Evolutionary conservation across 2,329 filamentous ascomycete species (phyloP), one percentile per base, ranked within the genome.

Genomic region (Trichoderma sp.): DNA sequence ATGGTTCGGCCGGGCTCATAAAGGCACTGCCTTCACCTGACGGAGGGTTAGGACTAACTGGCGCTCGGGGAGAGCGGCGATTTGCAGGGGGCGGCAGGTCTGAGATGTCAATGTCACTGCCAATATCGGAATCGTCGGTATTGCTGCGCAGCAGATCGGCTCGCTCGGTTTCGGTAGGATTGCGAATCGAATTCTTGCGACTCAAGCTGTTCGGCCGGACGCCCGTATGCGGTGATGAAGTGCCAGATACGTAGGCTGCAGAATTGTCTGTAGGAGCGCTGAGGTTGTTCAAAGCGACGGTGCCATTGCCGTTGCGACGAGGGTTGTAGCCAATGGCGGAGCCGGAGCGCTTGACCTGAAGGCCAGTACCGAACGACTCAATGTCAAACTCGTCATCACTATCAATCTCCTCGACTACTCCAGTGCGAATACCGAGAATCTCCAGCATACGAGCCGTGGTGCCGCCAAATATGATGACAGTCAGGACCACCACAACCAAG

Each of bases 301-400:
- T 90, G 56, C 89, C 88, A 75, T 90, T 88, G 73, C 85, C 88
- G 76, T 90, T 88, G 73, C 85, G 85, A 69, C 91, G 90, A 18
- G 94, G 93, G 5, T 85, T 91, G 78, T 94, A 94, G 26, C 94
- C 95, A 70, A 97, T 89, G 15, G 88, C 93, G 28, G 87, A 89
- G 65, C 92, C 92, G 43, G 91, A 89, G 75, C 93, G 92, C 80
- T 97, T 96, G 76, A 92, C 91, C 77, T 95, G 97, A 8, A 92
- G 90, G 12, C 91, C 91, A 28, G 88, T 87, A 21, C 88, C 88
- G 66, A 92, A 90, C 14, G 86, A 84, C 80, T 98, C 96, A 73
- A 98, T 99, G 80, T 99, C 96, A 77, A 99, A 99, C 81, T 99
- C 96, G 79, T 99, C 96, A 79, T 99, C 96, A 58, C 94, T 97